A percentile compares a stretch with the other conserved stretches of the same genome.
phyloP scores from a whole-genome alignment of 768 basidiomycete species.

The Tylopilus vinaceipallidus region DNA sequence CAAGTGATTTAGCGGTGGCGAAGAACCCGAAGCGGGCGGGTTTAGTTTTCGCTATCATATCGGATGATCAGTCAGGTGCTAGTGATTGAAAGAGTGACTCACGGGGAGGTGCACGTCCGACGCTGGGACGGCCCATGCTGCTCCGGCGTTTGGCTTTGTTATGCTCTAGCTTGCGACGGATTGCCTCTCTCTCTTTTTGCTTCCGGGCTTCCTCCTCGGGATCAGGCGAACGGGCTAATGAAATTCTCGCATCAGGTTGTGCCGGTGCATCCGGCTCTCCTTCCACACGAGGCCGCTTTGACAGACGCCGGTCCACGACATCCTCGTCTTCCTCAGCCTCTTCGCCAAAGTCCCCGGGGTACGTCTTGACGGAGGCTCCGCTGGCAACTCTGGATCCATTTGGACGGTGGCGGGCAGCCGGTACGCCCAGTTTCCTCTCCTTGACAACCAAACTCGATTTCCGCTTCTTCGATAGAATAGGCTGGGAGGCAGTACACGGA shows the following conservation, averaged over 20 bases:
- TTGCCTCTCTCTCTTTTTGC: constrained; percentile 52
- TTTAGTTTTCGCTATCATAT: constrained; percentile 37
- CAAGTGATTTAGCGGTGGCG: constrained; percentile 64
- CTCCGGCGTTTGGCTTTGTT: constrained; percentile 70
- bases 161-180: constrained; percentile 61
- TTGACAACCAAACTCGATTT: constrained; percentile 51
- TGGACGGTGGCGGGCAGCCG: constrained; percentile 18
- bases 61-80: constrained; percentile 8
- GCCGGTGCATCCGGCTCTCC: constrained; percentile 22
- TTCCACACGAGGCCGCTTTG: constrained; percentile 44
- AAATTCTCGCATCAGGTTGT: constrained; percentile 35
- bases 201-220: constrained; percentile 32
- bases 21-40: constrained; percentile 68
- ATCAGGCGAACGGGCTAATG: constrained; percentile 28
- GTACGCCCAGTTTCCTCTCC: constrained; percentile 22
- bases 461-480: constrained; percentile 37
- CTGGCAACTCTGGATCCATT: constrained; percentile 26
- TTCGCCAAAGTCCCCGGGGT: constrained; percentile 60
- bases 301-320: constrained; percentile 36
- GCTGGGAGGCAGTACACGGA: constrained; percentile 19
- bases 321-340: constrained; percentile 48
- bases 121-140: constrained; percentile 51
- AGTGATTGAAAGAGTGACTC: constrained; percentile 20
- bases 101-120: constrained; percentile 42
- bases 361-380: constrained; percentile 26